Percentiles rank a stretch among this genome's conserved stretches.
These are phyloP conservation scores for Moelleriella libera DNA, from an alignment of 2,329 filamentous ascomycete species.

Conservation along the genomic window DNA sequence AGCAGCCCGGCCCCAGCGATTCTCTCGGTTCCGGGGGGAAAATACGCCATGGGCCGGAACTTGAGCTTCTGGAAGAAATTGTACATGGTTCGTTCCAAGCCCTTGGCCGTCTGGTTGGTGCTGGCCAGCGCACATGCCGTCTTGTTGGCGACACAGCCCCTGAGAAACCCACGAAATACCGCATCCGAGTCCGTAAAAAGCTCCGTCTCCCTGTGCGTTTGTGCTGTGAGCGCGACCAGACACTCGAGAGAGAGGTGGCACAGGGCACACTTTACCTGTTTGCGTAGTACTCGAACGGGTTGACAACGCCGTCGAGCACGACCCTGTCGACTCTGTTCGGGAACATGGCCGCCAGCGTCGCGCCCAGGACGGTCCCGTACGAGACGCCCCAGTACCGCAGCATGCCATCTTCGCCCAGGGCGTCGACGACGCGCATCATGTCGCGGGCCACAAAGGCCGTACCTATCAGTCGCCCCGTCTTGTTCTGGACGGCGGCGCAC, in stretches of 20 bases:
- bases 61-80: conserved; percentile 11
- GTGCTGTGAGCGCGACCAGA: too few species aligned
- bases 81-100: conserved; percentile 11
- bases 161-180: conserved; percentile 11
- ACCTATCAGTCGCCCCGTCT: conserved; percentile 21
- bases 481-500: conserved; percentile 9
- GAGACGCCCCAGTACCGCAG: conserved; percentile 26
- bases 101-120: conserved; percentile 5
- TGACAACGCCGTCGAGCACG: conserved; percentile 17
- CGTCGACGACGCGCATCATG: conserved; percentile 27
- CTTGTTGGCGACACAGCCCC: conserved; percentile 9
- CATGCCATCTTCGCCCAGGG: conserved; percentile 21
- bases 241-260: neutral
- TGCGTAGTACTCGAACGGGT: conserved; percentile 17
- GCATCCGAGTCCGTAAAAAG: conserved; percentile 12
- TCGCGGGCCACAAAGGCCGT: conserved; percentile 30
- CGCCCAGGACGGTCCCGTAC: conserved; percentile 23
- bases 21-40: neutral
- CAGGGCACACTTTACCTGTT: neutral
- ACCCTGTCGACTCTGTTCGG: conserved; percentile 18
- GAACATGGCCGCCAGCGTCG: conserved; percentile 24
- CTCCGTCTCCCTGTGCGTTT: conserved; percentile 10
- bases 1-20: neutral
- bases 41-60: conserved; percentile 9
- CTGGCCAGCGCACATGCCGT: conserved; percentile 10